Percentiles rank a stretch among this genome's conserved stretches.
These are phyloP conservation scores for Aspergillus costaricaensis DNA, from an alignment of 2,329 filamentous ascomycete genomes.

Conservation along the genomic window DNA sequence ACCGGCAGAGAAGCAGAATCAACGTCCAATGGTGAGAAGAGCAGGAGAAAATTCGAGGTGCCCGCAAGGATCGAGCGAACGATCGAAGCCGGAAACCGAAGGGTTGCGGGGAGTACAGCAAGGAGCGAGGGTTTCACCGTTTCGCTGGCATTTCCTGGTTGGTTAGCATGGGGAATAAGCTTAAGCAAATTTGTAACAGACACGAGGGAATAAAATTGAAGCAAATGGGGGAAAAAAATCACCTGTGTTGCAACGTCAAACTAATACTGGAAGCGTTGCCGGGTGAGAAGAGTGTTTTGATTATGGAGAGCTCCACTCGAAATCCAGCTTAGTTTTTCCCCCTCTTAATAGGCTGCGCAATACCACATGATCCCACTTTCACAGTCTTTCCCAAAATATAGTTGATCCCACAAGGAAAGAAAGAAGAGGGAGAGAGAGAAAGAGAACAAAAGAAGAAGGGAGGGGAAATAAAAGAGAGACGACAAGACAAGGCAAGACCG, in stretches of 20 bases:
- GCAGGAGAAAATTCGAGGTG: background rate
- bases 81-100: background rate
- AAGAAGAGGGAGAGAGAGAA: too few relatives aligned
- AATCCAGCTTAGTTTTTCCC: conserved; percentile 11
- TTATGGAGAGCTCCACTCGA: background rate
- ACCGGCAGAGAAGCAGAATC: background rate
- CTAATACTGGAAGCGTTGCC: background rate
- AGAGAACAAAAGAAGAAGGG: too few relatives aligned
- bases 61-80: background rate
- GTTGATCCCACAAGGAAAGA: too few relatives aligned
- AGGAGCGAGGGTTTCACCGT: background rate
- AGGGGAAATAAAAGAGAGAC: too few relatives aligned
- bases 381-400: too few relatives aligned
- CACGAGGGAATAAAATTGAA: background rate
- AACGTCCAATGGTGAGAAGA: background rate
- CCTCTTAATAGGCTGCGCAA: conserved; percentile 1
- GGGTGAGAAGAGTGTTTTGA: background rate
- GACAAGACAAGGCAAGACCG: too few relatives aligned
- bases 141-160: background rate
- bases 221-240: background rate
- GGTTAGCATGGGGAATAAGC: background rate
- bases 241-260: background rate
- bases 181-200: background rate
- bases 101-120: conserved; percentile 1
- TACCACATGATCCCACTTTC: background rate